phyloP scores from a whole-genome alignment of 805 yeast genomes.

The Metschnikowia kunwiensis region DNA sequence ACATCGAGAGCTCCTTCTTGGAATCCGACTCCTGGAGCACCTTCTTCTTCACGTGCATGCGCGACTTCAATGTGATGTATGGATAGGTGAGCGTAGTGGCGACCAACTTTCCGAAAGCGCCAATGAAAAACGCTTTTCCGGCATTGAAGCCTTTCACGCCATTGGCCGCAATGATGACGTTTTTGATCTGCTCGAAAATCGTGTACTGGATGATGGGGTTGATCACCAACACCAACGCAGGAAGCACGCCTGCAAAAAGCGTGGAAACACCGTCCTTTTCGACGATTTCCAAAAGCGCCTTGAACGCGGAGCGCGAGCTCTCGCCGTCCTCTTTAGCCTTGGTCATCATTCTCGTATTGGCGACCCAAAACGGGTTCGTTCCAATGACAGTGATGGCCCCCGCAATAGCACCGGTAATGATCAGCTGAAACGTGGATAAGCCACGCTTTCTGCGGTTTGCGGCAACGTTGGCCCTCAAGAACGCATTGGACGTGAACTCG shows the following conservation, averaged over 20 bases:
- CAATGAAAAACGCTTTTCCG: constrained; percentile 75
- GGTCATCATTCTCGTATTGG: constrained; percentile 86
- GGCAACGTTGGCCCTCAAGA: constrained; percentile 35
- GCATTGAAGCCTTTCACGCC: constrained; percentile 56
- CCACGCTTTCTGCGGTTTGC: constrained; percentile 32
- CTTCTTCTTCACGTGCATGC: constrained; percentile 70
- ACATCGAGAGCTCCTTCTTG: constrained; percentile 40
- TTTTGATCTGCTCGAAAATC: constrained; percentile 81
- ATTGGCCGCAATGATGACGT: constrained; percentile 53
- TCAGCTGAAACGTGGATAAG: constrained; percentile 61
- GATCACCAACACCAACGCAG: constrained; percentile 79
- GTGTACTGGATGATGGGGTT: constrained; percentile 94
- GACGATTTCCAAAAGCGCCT: constrained; percentile 58
- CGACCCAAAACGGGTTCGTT: constrained; percentile 93
- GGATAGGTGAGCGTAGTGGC: constrained; percentile 93
- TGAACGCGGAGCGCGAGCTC: constrained; percentile 43
- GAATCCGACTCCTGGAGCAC: constrained; percentile 10
- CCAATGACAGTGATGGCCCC: constrained; percentile 80
- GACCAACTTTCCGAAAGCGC: constrained; percentile 83
- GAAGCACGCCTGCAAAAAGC: constrained; percentile 80
- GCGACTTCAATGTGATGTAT: constrained; percentile 81
- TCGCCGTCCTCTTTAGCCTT: constrained; percentile 26
- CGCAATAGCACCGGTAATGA: constrained; percentile 78
- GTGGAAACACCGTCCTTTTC: constrained; percentile 68
- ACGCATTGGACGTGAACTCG: constrained; percentile 58